Conservation (phyloP, 2,329 filamentous ascomycete species). For the Madurella mycetomatis region DNA sequence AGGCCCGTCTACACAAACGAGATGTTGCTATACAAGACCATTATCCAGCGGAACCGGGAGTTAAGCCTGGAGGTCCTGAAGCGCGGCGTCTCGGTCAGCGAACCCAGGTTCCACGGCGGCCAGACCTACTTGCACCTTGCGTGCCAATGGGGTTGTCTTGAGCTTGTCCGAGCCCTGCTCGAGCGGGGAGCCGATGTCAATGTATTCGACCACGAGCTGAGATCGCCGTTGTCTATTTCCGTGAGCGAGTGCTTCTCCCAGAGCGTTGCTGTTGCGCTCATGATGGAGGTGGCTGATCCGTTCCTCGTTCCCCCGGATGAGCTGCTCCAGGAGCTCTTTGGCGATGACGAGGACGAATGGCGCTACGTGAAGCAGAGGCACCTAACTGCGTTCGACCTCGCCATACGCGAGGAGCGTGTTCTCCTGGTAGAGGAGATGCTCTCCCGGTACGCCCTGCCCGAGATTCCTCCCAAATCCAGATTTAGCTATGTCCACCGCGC, state of each 20-base stretch:
- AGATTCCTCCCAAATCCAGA: slow-evolving; percentile 8
- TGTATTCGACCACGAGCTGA: slow-evolving; percentile 23
- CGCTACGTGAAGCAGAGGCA: slow-evolving; percentile 16
- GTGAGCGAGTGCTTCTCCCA: slow-evolving; percentile 13
- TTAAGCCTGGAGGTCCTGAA: slow-evolving; percentile 20
- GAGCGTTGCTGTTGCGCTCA: slow-evolving; percentile 14
- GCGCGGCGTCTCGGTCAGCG: slow-evolving; percentile 22
- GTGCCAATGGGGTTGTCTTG: slow-evolving; percentile 19
- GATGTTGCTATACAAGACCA: slow-evolving; percentile 20
- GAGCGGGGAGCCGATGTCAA: slow-evolving; percentile 24
- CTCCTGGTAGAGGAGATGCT: slow-evolving; percentile 21
- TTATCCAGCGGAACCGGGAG: slow-evolving; percentile 19
- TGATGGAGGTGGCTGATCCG: slow-evolving; percentile 25
- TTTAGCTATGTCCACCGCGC: slow-evolving; percentile 21
- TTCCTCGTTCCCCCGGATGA: slow-evolving; percentile 22
- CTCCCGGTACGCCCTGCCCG: slow-evolving; percentile 18
- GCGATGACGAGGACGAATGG: slow-evolving; percentile 14
- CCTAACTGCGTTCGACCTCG: slow-evolving; percentile 23
- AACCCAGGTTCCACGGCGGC: slow-evolving; percentile 17
- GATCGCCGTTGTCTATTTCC: slow-evolving; percentile 22
- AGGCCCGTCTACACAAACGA: slow-evolving; percentile 21
- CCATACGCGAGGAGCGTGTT: slow-evolving; percentile 20
- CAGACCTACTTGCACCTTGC: slow-evolving; percentile 25
- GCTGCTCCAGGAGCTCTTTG: slow-evolving; percentile 13
- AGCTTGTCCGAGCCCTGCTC: slow-evolving; percentile 21